Percentiles rank a stretch among this genome's conserved stretches.
These are phyloP conservation scores for Termitomyces sp. DNA, from an alignment of 768 basidiomycete species.

Conservation along the genomic window DNA sequence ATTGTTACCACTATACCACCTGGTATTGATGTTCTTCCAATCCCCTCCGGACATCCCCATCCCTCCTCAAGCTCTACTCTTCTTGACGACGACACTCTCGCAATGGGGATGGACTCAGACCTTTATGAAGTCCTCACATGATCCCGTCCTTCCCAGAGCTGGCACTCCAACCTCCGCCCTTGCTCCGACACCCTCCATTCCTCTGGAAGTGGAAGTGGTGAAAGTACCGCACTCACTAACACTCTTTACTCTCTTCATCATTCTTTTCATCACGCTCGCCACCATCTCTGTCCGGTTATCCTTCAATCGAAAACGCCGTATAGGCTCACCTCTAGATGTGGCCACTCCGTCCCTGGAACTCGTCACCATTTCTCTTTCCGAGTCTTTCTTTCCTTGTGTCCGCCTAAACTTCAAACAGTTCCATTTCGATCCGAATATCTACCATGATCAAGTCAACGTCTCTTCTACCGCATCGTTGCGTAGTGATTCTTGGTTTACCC, in stretches of 20 bases:
- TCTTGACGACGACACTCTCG: neutral
- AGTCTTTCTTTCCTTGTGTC: neutral
- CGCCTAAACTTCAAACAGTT: too few relatives aligned
- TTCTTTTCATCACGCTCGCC: neutral
- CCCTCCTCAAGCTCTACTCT: neutral
- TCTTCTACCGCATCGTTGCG: neutral
- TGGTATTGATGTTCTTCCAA: neutral
- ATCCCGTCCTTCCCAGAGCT: too few relatives aligned
- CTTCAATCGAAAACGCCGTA: neutral
- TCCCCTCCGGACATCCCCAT: neutral
- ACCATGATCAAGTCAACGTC: neutral
- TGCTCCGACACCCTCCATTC: neutral
- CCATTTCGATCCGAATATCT: neutral
- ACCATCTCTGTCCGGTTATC: neutral
- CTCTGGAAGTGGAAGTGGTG: neutral
- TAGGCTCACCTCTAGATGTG: neutral
- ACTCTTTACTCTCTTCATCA: neutral
- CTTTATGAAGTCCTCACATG: neutral
- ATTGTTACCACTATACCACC: neutral
- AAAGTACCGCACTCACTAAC: neutral
- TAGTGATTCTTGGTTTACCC: neutral
- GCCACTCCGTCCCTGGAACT: neutral
- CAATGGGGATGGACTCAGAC: neutral
- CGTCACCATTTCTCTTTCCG: neutral
- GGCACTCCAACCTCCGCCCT: neutral